phyloP scores from a whole-genome alignment of 1,284 basidiomycete species.

The Ustilago bromivora region DNA sequence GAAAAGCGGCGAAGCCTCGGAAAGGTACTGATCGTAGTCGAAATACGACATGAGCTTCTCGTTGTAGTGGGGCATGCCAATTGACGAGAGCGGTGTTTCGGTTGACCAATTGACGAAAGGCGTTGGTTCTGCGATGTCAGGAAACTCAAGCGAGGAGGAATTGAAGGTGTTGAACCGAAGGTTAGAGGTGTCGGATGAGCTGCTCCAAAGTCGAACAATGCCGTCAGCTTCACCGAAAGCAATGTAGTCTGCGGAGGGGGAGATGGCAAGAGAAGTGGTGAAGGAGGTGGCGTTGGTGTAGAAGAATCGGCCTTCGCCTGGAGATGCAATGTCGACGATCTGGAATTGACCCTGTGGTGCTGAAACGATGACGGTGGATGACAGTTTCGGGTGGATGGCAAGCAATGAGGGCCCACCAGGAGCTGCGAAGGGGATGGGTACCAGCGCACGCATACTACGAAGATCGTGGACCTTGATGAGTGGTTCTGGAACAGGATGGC shows the following conservation, averaged over 20 bases:
- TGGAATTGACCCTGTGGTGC: slow-evolving; percentile 90
- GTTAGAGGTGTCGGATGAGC: slow-evolving; percentile 72
- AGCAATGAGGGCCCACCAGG: slow-evolving; percentile 88
- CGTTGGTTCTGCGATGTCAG: slow-evolving; percentile 80
- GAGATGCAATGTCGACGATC: slow-evolving; percentile 83
- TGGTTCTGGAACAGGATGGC: slow-evolving; percentile 88
- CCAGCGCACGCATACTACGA: slow-evolving; percentile 81
- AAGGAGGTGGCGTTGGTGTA: slow-evolving; percentile 77
- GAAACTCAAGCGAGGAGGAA: slow-evolving; percentile 84
- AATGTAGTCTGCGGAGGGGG: slow-evolving; percentile 87
- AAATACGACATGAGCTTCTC: slow-evolving; percentile 83
- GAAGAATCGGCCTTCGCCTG: slow-evolving; percentile 78
- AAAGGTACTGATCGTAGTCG: slow-evolving; percentile 56
- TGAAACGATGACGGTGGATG: slow-evolving; percentile 82
- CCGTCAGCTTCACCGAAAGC: slow-evolving; percentile 93
- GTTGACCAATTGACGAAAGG: slow-evolving; percentile 82
- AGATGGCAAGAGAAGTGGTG: slow-evolving; percentile 84
- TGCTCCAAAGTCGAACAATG: slow-evolving; percentile 84
- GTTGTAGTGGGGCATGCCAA: slow-evolving; percentile 91
- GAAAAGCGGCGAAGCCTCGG: slow-evolving; percentile 72
- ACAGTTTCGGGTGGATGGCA: slow-evolving; percentile 82
- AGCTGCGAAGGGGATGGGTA: slow-evolving; percentile 81
- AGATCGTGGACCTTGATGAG: slow-evolving; percentile 93
- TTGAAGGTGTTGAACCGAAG: slow-evolving; percentile 84
- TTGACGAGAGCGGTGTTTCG: slow-evolving; percentile 85